These are phyloP conservation scores for Collybia mongolica DNA, from an alignment of 768 basidiomycete genomes.

Conservation along the genomic window DNA sequence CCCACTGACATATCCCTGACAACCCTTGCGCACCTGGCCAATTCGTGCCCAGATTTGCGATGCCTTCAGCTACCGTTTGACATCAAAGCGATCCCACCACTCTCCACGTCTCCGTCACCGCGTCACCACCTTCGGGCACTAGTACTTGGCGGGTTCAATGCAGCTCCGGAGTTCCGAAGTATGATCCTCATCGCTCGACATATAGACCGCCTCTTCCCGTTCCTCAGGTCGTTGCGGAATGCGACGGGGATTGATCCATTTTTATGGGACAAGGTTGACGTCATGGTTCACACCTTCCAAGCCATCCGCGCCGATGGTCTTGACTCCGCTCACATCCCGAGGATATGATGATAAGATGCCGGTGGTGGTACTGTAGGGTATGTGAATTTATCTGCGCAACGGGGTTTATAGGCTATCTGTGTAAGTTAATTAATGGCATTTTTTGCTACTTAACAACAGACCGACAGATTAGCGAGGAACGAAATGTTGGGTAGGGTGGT, in stretches of 20 bases:
- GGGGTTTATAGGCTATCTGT: no score
- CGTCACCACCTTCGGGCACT: background rate
- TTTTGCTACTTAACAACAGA: no score
- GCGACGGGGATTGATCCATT: background rate
- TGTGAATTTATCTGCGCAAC: no score
- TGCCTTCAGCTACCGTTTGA: background rate
- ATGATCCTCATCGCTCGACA: conserved; percentile 1
- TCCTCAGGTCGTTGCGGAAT: background rate
- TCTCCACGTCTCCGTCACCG: background rate
- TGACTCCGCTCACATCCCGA: background rate
- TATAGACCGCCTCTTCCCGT: conserved; percentile 1
- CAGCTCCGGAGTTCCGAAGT: background rate
- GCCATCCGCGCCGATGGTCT: background rate
- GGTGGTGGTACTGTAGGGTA: no score
- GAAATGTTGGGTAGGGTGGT: no score
- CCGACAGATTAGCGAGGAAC: no score
- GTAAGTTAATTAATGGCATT: no score
- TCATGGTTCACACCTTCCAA: background rate
- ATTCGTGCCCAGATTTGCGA: background rate
- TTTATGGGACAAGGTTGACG: background rate
- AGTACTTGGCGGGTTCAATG: background rate
- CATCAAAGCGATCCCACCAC: background rate
- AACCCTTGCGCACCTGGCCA: background rate
- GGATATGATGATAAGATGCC: no score
- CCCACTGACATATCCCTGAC: background rate